A percentile compares a stretch with the other conserved stretches of the same genome.
Conservation (phyloP, 2,329 filamentous ascomycete genomes). For the Botrytis squamosa region DNA sequence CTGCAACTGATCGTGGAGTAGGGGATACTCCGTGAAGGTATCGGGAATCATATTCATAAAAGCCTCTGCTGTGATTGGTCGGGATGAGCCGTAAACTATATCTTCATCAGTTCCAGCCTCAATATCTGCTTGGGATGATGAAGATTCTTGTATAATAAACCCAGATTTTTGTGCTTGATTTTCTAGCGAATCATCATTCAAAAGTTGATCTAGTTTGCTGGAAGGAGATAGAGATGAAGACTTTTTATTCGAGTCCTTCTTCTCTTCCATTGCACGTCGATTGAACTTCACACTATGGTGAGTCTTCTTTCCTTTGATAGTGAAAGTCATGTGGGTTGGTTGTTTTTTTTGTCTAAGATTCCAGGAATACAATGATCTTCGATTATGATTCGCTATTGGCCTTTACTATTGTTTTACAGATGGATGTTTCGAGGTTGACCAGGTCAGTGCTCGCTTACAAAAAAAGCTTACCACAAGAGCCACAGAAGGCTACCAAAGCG, state of each 20-base stretch:
- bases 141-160: conserved; percentile 27
- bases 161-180: conserved; percentile 24
- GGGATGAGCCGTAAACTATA: conserved; percentile 22
- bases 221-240: conserved; percentile 20
- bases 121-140: conserved; percentile 17
- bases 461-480: not conserved
- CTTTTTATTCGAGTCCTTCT: not conserved
- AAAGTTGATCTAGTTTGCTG: conserved; percentile 23
- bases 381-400: conserved; percentile 16
- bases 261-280: conserved; percentile 30
- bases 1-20: conserved; percentile 62
- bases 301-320: conserved; percentile 36
- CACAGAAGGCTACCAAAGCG: conserved; percentile 2
- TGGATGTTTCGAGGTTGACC: not conserved
- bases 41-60: conserved; percentile 46
- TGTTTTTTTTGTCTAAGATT: conserved; percentile 8
- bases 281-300: conserved; percentile 36
- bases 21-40: conserved; percentile 58
- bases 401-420: conserved; percentile 6
- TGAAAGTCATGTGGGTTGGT: conserved; percentile 36
- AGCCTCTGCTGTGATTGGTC: conserved; percentile 24
- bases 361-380: conserved; percentile 10
- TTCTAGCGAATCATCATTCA: conserved; percentile 21
- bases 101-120: conserved; percentile 22
- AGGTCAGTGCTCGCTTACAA: conserved; percentile 21